These are phyloP conservation scores for Mariannaea elegans DNA, from an alignment of 2,329 filamentous ascomycete genomes.

Conservation along the genomic window DNA sequence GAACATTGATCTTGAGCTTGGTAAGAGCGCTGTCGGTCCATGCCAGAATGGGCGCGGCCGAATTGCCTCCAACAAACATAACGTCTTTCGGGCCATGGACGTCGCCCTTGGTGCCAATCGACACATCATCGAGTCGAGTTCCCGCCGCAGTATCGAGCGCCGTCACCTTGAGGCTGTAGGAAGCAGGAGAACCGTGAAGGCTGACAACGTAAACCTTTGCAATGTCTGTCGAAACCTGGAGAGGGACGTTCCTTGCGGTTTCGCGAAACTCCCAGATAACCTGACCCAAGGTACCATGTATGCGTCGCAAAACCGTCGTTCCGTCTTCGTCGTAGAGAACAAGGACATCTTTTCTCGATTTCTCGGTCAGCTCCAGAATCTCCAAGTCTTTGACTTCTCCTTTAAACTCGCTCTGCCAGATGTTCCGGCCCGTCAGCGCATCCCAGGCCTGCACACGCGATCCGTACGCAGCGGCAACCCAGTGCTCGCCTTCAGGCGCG, in stretches of 20 bases:
- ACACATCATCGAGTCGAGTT: conserved; percentile 74
- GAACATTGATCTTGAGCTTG: conserved; percentile 75
- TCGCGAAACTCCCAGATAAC: conserved; percentile 83
- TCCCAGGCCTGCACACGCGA: conserved; percentile 81
- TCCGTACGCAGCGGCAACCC: conserved; percentile 78
- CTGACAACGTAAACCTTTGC: conserved; percentile 80
- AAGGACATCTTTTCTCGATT: conserved; percentile 74
- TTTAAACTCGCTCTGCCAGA: conserved; percentile 74
- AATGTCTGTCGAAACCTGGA: conserved; percentile 77
- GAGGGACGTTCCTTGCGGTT: conserved; percentile 72
- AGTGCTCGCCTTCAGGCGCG: conserved; percentile 81
- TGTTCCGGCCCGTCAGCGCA: conserved; percentile 79
- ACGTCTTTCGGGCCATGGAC: conserved; percentile 71
- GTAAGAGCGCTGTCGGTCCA: conserved; percentile 74
- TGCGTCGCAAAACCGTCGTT: conserved; percentile 69
- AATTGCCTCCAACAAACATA: conserved; percentile 79
- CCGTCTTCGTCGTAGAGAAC: conserved; percentile 70
- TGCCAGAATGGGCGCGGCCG: conserved; percentile 76
- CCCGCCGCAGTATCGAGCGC: conserved; percentile 79
- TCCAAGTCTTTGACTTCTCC: conserved; percentile 75
- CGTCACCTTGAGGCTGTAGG: conserved; percentile 80
- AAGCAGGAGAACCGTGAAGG: conserved; percentile 73
- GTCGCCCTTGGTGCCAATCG: conserved; percentile 78
- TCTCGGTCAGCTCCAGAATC: conserved; percentile 75
- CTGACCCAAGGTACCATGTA: conserved; percentile 77